phyloP scores from a whole-genome alignment of 768 basidiomycete genomes.

The Termitomyces sp. region DNA sequence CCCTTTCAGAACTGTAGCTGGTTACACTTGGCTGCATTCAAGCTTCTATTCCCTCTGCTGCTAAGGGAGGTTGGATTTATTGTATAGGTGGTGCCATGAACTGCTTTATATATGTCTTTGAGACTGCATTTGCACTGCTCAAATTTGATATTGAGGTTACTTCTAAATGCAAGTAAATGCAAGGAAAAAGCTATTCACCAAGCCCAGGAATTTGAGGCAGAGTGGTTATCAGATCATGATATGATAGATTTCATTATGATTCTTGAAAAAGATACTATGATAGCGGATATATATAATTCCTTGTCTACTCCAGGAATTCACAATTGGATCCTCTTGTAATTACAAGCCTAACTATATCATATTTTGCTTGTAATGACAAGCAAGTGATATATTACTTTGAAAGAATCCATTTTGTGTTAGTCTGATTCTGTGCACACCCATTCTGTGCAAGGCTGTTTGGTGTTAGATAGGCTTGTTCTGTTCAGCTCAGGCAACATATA shows the following conservation, averaged over 20 bases:
- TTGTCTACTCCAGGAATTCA: background rate
- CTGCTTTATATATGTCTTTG: background rate
- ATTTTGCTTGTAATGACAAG: no score
- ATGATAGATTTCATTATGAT: background rate
- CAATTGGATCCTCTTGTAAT: no score
- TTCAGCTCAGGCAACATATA: no score
- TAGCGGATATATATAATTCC: background rate
- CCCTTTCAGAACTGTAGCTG: background rate
- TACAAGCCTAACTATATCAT: no score
- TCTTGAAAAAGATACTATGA: background rate
- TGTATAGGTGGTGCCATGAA: background rate
- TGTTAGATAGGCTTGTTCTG: no score
- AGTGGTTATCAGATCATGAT: conserved; percentile 1
- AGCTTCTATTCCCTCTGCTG: background rate
- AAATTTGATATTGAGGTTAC: background rate
- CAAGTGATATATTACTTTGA: no score
- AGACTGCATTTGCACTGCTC: background rate
- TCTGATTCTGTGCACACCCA: no score
- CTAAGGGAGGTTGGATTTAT: background rate
- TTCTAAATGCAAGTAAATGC: no score
- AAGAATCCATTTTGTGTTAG: no score
- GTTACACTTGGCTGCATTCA: background rate
- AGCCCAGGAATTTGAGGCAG: conserved; percentile 1
- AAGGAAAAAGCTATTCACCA: background rate
- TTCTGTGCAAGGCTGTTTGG: no score